Evolutionary conservation across 2,329 filamentous ascomycete genomes (phyloP).

Genomic region (Talaromyces sp.): DNA sequence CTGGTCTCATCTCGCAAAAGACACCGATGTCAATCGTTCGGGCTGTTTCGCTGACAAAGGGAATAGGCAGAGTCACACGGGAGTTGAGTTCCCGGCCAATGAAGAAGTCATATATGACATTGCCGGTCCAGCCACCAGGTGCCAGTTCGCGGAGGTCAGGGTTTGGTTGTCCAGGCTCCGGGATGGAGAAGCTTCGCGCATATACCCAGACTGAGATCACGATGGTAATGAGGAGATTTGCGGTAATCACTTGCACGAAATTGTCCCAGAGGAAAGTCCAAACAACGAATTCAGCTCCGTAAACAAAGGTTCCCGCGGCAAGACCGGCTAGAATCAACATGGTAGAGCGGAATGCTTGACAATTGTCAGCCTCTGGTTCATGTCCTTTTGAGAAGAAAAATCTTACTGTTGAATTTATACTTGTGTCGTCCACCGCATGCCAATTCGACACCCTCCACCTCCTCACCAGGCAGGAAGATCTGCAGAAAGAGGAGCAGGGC

Average conservation of each 20-base stretch:
- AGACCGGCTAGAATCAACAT: constrained; percentile 68
- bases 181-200: constrained; percentile 74
- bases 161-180: constrained; percentile 59
- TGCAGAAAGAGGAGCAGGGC: constrained; percentile 71
- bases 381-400: not conserved
- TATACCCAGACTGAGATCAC: constrained; percentile 75
- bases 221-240: constrained; percentile 75
- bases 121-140: constrained; percentile 75
- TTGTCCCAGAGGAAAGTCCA: constrained; percentile 95
- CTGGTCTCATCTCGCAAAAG: constrained; percentile 87
- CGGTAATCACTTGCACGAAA: constrained; percentile 78
- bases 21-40: constrained; percentile 81
- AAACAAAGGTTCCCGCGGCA: constrained; percentile 68
- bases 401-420: constrained; percentile 74
- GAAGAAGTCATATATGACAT: constrained; percentile 91
- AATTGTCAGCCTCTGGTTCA: not conserved
- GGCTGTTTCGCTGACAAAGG: constrained; percentile 62
- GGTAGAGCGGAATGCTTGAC: constrained; percentile 69
- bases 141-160: constrained; percentile 72
- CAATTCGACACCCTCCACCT: constrained; percentile 68
- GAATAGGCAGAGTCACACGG: constrained; percentile 63
- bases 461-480: constrained; percentile 69
- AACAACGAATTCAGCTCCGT: constrained; percentile 77
- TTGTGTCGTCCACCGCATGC: constrained; percentile 68
- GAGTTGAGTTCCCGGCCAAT: constrained; percentile 95